phyloP scores from a whole-genome alignment of 805 yeast genomes.

The Maudiozyma pseudohumilis region DNA sequence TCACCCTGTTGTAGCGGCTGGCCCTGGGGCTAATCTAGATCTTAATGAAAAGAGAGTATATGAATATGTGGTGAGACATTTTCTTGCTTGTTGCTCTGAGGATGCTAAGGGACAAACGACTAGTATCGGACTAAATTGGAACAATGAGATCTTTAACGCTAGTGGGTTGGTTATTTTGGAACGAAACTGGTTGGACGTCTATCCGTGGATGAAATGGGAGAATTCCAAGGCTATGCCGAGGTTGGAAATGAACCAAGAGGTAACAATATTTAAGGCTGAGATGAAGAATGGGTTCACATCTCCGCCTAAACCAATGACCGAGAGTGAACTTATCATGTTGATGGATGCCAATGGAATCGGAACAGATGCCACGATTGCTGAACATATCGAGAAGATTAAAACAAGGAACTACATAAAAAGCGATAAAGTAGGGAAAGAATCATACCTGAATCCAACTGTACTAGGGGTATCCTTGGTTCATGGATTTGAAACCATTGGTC shows the following conservation, averaged over 20 bases:
- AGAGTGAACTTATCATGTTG: conserved; percentile 78
- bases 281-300: conserved; percentile 67
- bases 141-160: conserved; percentile 58
- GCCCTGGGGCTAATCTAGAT: conserved; percentile 19
- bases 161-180: conserved; percentile 68
- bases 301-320: conserved; percentile 80
- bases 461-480: conserved; percentile 81
- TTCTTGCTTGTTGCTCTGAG: conserved; percentile 82
- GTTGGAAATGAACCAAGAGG: conserved; percentile 45
- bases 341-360: conserved; percentile 99
- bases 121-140: conserved; percentile 63
- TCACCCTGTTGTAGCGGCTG: conserved; percentile 54
- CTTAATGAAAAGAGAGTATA: conserved; percentile 58
- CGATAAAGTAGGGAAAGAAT: conserved; percentile 31
- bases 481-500: conserved; percentile 73
- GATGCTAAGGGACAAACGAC: conserved; percentile 78
- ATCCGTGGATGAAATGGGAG: conserved; percentile 72
- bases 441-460: conserved; percentile 60
- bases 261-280: conserved; percentile 46
- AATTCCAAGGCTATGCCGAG: conserved; percentile 54
- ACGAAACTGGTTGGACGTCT: conserved; percentile 71
- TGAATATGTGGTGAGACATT: conserved; percentile 77
- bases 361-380: conserved; percentile 98
- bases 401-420: conserved; percentile 55
- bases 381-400: conserved; percentile 78